Base-by-base conservation (phyloP, 345 rosid species). In the Passiflora organensis region DNA sequence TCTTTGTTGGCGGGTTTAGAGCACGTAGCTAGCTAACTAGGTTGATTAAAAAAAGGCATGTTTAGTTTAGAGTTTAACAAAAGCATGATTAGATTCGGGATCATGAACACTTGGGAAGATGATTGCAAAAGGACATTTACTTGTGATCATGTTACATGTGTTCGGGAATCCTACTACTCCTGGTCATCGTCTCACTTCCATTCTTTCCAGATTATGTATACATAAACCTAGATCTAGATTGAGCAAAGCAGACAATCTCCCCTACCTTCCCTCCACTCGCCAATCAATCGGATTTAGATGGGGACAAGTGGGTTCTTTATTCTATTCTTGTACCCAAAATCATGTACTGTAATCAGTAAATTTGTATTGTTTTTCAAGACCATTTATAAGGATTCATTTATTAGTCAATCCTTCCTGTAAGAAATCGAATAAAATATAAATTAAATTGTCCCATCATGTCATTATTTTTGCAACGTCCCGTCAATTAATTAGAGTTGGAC, bases 101-200 rank as follows among this genome's bases (percentile, higher is more conserved):
- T 65, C 46, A 32, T 45, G 16, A 58, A 67, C 72, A 56, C 58
- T 44, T 60, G 80, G 65, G 65, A 63, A 48, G 62, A 72, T 72
- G 78, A 73, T 69, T 59, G 61, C 70, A 41, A 69, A n/a, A 65
- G 69, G 66, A 61, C 71, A 71, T 71, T 60, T 52, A 51, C 58
- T 56, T 62, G 69, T 36, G 65, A 60, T n/a, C n/a, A n/a, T 19
- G 66, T 46, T 67, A 68, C 77, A 72, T 69, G 77, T 69, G 77
- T 72, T 65, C 1, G 57, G 60, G 72, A 72, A 72, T 72, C 80
- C 48, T 21, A 53, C 59, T n/a, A n/a, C n/a, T n/a, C 49, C 45
- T n/a, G n/a, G n/a, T 47, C 68, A 46, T 62, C 68, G 63, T 66
- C 65, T 34, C 34, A n/a, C n/a, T n/a, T 47, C 58, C 59, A 10